phyloP scores from a whole-genome alignment of 805 yeast genomes.

The Danielia oregonensis region DNA sequence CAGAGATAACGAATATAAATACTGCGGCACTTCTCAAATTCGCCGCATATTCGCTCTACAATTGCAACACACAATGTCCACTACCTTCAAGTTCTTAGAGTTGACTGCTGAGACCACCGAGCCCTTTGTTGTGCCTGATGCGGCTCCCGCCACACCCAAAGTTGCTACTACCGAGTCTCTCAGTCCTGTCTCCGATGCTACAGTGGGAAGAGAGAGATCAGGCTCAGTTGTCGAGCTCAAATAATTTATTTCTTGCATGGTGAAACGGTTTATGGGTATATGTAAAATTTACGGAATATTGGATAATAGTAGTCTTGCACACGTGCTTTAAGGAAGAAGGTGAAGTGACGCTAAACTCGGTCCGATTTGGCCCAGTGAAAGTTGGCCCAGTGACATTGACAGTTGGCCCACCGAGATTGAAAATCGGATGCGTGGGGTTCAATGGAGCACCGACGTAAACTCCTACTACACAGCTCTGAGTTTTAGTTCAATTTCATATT shows the following conservation, averaged over 20 bases:
- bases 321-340: no score
- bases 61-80: slow-evolving; percentile 9
- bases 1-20: slow-evolving; percentile 10
- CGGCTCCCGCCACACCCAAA: slow-evolving; percentile 50
- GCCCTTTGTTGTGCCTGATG: slow-evolving; percentile 63
- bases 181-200: slow-evolving; percentile 10
- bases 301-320: no score
- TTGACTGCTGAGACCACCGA: slow-evolving; percentile 53
- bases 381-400: no score
- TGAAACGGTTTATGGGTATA: no score
- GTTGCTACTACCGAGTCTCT: slow-evolving; percentile 8
- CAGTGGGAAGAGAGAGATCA: slow-evolving; percentile 16
- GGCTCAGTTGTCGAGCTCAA: slow-evolving; percentile 26
- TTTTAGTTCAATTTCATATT: no score
- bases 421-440: no score
- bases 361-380: no score
- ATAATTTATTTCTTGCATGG: slow-evolving; percentile 9
- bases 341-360: no score
- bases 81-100: slow-evolving; percentile 42
- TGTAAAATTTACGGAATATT: no score
- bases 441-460: no score
- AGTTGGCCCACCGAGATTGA: no score
- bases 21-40: neutral
- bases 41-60: neutral
- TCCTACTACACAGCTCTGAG: no score